Base-by-base conservation (phyloP, 441 rosid genomes). In the Populus hybrid region DNA sequence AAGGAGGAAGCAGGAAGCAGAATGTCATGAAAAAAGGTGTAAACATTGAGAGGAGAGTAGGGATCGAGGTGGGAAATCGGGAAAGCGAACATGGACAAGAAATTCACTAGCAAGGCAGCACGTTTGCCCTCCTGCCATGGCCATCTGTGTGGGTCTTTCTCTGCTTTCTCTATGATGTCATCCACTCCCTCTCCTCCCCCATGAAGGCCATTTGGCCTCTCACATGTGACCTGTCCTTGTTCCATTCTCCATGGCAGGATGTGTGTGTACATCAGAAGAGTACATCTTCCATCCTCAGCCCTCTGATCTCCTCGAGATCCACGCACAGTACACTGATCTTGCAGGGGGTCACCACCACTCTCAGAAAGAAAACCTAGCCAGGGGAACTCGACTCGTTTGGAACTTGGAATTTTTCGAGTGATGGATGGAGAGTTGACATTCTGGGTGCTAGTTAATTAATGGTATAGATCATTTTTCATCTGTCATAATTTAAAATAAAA, bases 11-110 rank as follows among this genome's bases (percentile, higher is more conserved):
- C 19, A 3, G 32, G 34, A 42, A 32, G 75, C 21, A n/a, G 19
- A 35, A 76, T 4, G 23, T 9, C 59, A 69, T 40, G 21, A 34
- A 82, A 80, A 72, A 71, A 24, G 50, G 18, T 28, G 30, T 18
- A 28, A 18, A 79, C 83, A 35, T 84, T 30, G 84, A 72, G 70
- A 80, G 85, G 40, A 78, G 84, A 76, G 71, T 24, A 76, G 84
- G 80, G 86, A 83, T 74, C 83, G 40, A 69, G 68, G 71, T 81
- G 80, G 82, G 78, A 40, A 50, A 76, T 6, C 46, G 82, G 81
- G 42, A 79, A 80, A 72, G 79, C 16, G 16, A 40, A 30, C 19
- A 10, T 67, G 11, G 67, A 67, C 14, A 21, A n/a, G 14, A 19
- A 24, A 26, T 18, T 18, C 12, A n/a, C 23, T 1, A 26, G 1